Evolutionary conservation across 2,329 filamentous ascomycete genomes (phyloP).

Genomic region (Colletotrichum acutatum): DNA sequence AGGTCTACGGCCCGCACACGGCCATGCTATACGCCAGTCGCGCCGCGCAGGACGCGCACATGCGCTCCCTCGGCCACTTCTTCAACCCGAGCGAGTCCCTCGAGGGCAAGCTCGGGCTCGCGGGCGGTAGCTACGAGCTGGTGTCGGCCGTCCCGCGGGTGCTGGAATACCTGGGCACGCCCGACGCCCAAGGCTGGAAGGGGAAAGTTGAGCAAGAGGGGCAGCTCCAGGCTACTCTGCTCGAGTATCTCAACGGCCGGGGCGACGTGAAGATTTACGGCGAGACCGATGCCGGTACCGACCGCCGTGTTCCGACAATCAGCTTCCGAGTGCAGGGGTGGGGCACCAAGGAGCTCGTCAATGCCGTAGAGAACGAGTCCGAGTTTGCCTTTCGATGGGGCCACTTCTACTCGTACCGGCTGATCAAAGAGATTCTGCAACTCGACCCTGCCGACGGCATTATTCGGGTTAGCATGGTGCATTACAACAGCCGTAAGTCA

Average conservation of each 20-base stretch:
- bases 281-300: slow-evolving; percentile 57
- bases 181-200: slow-evolving; percentile 56
- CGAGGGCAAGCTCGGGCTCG: slow-evolving; percentile 74
- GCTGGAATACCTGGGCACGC: slow-evolving; percentile 66
- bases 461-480: slow-evolving; percentile 76
- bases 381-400: slow-evolving; percentile 74
- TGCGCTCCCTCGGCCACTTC: slow-evolving; percentile 71
- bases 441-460: slow-evolving; percentile 69
- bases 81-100: slow-evolving; percentile 72
- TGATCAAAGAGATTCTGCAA: slow-evolving; percentile 68
- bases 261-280: slow-evolving; percentile 69
- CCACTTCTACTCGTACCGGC: slow-evolving; percentile 74
- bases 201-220: slow-evolving; percentile 69
- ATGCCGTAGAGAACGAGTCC: slow-evolving; percentile 68
- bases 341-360: slow-evolving; percentile 67
- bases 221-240: slow-evolving; percentile 65
- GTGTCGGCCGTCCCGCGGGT: slow-evolving; percentile 71
- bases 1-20: slow-evolving; percentile 82
- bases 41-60: slow-evolving; percentile 59
- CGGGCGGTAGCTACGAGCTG: slow-evolving; percentile 78
- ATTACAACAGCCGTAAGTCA: slow-evolving; percentile 76
- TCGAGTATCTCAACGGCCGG: slow-evolving; percentile 67
- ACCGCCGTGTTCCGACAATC: slow-evolving; percentile 71
- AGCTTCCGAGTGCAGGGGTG: slow-evolving; percentile 71
- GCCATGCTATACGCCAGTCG: slow-evolving; percentile 75